Percentiles rank a stretch among this genome's conserved stretches.
These are phyloP conservation scores for Aspergillus costaricaensis DNA, from an alignment of 2,329 filamentous ascomycete species.

Conservation along the genomic window DNA sequence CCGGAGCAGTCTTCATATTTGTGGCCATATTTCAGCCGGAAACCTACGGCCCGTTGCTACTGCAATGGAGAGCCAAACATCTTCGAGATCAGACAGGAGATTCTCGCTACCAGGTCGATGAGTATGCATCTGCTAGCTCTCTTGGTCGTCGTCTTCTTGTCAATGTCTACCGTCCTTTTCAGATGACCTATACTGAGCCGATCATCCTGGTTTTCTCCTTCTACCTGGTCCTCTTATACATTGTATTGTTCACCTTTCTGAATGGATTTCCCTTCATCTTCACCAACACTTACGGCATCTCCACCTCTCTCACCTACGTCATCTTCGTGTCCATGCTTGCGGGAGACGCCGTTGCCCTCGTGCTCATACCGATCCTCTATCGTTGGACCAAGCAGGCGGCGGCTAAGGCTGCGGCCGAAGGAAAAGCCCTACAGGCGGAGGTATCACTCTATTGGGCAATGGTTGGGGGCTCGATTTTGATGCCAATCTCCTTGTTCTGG, in stretches of 20 bases:
- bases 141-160: not conserved
- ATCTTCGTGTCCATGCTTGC: slow-evolving; percentile 1
- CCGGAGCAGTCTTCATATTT: not conserved
- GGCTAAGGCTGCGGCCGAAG: not conserved
- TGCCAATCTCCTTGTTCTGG: slow-evolving; percentile 6
- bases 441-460: slow-evolving; percentile 1
- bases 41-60: slow-evolving; percentile 2
- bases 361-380: slow-evolving; percentile 1
- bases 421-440: not conserved
- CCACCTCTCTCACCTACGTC: not conserved
- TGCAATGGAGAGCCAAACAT: slow-evolving; percentile 2
- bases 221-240: slow-evolving; percentile 6
- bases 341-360: slow-evolving; percentile 1
- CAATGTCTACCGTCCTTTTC: slow-evolving; percentile 3
- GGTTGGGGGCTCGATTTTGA: not conserved
- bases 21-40: not conserved
- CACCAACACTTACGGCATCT: not conserved
- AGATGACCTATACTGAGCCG: slow-evolving; percentile 1
- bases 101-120: slow-evolving; percentile 1
- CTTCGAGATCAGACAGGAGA: slow-evolving; percentile 1
- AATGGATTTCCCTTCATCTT: slow-evolving; percentile 4
- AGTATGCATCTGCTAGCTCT: not conserved
- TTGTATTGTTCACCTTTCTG: slow-evolving; percentile 6
- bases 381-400: slow-evolving; percentile 5
- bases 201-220: slow-evolving; percentile 4